A percentile compares a stretch with the other conserved stretches of the same genome.
Conservation (phyloP, 345 rosid species). For the Psidium friedrichsthalianum region DNA sequence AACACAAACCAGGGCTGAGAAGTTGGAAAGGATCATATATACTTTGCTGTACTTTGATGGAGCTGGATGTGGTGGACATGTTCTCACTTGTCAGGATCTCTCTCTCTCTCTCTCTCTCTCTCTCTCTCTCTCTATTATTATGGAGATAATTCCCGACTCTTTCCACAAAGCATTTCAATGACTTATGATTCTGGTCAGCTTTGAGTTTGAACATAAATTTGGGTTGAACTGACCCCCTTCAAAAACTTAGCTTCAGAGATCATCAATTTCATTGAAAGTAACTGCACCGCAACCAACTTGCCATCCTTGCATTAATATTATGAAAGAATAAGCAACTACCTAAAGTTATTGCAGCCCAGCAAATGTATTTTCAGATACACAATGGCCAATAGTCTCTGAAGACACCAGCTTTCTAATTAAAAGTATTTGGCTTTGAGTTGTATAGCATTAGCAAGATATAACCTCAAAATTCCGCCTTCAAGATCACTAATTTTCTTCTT, state of each 20-base stretch:
- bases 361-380: not conserved
- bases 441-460: not conserved
- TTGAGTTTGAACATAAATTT: not conserved
- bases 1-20: constrained; percentile 5
- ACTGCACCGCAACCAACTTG: constrained; percentile 6
- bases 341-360: not conserved
- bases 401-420: not conserved
- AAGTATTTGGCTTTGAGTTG: not conserved
- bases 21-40: not conserved
- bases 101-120: constrained; percentile 1
- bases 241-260: not conserved
- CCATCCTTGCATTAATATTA: constrained; percentile 15
- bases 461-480: not conserved
- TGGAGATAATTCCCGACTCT: constrained; percentile 4
- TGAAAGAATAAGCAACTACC: constrained; percentile 6
- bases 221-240: not conserved
- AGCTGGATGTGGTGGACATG: constrained; percentile 2
- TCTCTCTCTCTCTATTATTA: constrained; percentile 2
- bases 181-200: not conserved
- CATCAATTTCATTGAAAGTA: constrained; percentile 6
- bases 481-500: not conserved
- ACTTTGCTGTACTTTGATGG: constrained; percentile 2
- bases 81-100: constrained; percentile 7
- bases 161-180: not conserved
- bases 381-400: not conserved